These are phyloP conservation scores for Blepharisma stoltei DNA, from an alignment of 73 alveolate species.

Conservation along the genomic window DNA sequence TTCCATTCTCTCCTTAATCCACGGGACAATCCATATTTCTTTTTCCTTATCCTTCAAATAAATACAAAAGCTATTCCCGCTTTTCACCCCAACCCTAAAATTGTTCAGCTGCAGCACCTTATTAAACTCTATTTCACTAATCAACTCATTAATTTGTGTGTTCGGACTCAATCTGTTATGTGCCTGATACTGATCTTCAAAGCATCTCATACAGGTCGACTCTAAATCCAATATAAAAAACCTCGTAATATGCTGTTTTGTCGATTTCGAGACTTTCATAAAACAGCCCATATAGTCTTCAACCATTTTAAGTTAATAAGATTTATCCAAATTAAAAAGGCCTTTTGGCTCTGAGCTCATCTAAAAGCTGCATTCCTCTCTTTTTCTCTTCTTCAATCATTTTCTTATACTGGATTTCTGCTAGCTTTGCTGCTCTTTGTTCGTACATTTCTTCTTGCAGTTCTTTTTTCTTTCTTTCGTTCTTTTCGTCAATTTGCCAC, in stretches of 20 bases:
- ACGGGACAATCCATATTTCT: neutral
- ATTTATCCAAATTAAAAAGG: conserved; percentile 28
- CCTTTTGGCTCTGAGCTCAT: conserved; percentile 35
- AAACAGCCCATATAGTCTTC: neutral
- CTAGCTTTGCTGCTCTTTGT: conserved; percentile 54
- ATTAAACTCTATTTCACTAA: neutral
- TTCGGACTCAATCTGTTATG: neutral
- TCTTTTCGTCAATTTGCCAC: conserved; percentile 55
- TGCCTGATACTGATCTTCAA: neutral
- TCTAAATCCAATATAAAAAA: neutral
- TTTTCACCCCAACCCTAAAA: neutral
- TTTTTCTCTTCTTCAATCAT: conserved; percentile 38
- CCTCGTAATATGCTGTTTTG: neutral
- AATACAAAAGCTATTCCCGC: neutral
- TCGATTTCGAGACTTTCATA: neutral
- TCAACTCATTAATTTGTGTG: neutral
- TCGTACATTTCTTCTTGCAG: conserved; percentile 61
- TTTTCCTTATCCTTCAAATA: neutral
- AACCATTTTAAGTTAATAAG: neutral
- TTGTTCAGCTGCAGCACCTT: neutral
- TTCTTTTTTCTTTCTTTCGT: conserved; percentile 41
- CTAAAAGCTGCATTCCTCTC: conserved; percentile 29
- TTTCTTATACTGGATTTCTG: conserved; percentile 44
- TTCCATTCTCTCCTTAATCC: neutral
- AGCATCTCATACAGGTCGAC: neutral